phyloP scores from a whole-genome alignment of 345 rosid genomes.

The Lagerstroemia speciosa region DNA sequence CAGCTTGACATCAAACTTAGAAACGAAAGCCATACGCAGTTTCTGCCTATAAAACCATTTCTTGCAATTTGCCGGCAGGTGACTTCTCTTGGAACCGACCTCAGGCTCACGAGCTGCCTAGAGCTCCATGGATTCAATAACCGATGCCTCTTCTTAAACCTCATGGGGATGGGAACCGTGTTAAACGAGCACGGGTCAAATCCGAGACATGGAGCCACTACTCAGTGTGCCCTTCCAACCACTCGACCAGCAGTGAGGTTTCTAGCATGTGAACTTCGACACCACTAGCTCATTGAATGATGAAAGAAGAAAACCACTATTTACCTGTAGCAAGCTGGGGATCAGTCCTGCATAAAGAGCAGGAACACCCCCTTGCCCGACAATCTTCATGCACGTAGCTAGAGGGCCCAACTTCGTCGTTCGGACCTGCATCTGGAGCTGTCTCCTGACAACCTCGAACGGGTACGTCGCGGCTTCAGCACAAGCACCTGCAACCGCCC shows the following conservation, averaged over 20 bases:
- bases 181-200: too few relatives aligned
- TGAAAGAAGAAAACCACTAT: background rate
- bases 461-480: slow-evolving; percentile 95
- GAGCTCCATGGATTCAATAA: background rate
- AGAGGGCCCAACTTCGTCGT: slow-evolving; percentile 48
- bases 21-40: background rate
- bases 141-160: too few relatives aligned
- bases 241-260: background rate
- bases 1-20: background rate
- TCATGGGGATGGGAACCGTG: too few relatives aligned
- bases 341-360: slow-evolving; percentile 79
- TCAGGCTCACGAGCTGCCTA: background rate
- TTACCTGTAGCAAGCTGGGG: slow-evolving; percentile 92
- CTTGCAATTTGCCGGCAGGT: too few relatives aligned
- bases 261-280: too few relatives aligned
- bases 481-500: slow-evolving; percentile 87
- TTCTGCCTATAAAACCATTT: too few relatives aligned
- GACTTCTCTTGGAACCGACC: background rate
- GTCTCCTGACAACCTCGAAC: slow-evolving; percentile 90
- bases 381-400: slow-evolving; percentile 59
- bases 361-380: slow-evolving; percentile 75
- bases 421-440: slow-evolving; percentile 80
- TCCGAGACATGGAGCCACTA: background rate
- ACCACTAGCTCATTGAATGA: background rate
- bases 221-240: background rate